Base-by-base conservation (phyloP, 1,284 basidiomycete species). In the Apiotrichum sp. region DNA sequence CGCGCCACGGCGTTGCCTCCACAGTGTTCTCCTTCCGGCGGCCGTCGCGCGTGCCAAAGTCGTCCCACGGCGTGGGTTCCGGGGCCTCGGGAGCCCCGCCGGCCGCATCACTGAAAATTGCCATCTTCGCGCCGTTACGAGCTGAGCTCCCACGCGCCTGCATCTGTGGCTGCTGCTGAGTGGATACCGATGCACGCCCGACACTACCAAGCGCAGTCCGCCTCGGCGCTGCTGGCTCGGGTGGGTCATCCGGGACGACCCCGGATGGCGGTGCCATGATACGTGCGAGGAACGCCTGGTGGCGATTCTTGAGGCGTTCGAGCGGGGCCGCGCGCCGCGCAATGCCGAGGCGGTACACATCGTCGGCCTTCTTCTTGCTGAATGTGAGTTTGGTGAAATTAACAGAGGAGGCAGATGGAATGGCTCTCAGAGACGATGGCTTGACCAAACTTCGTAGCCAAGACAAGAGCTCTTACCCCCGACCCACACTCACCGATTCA, bases 341-440 rank as follows among this genome's bases (percentile, higher is more conserved):
- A 62, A 98, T 88, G 16, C 93, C 95, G 47, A 87, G 82, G 22
- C 82, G 82, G 77, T 89, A 97, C 22, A 92, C 82, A 47, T 83
- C 80, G 62, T 96, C 90, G 3, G 93, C 92, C 57, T 92, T 86
- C 53, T 81, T 78, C 42, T 78, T 80, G 64, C 88, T 91, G 68
- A 38, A 38, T 38, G 36, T 13, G 36, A 13, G 36, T 5, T 8
- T 38, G 8, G 3, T 38, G 29, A 29, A 29, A 29, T 29, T 3
- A 3, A 29, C 29, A 29, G 29, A 29, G 29, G 29, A 29, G 29
- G 29, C 29, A 29, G 29, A 29, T 29, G 29, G 29, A 29, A 29
- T 29, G 29, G 29, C 3, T 29, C 29, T 29, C 29, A 29, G 29
- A 29, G 29, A 29, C 29, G 29, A 29, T 29, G 29, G 29, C 29